A percentile compares a stretch with the other conserved stretches of the same genome.
Evolutionary conservation across 352 stramenopile genomes (phyloP).

Genomic region (Phytopythium sindhum): DNA sequence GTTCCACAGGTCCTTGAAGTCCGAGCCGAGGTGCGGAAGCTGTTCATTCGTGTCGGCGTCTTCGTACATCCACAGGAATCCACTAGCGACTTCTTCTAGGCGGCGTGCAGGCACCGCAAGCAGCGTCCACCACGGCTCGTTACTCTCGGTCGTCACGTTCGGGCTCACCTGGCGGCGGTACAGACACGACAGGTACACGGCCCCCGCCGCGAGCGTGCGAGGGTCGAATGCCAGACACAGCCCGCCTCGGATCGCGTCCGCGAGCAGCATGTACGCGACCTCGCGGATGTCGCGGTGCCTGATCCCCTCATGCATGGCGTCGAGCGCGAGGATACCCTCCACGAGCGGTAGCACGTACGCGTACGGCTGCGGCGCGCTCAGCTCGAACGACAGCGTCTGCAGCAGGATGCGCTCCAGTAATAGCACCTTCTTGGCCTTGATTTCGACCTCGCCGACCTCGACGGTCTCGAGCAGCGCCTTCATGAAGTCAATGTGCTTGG

Average conservation of each 20-base stretch:
- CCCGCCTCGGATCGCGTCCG: constrained; percentile 54
- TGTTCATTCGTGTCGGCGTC: constrained; percentile 29
- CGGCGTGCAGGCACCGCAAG: constrained; percentile 42
- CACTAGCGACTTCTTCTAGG: constrained; percentile 55
- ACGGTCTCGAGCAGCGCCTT: constrained; percentile 54
- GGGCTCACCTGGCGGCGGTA: constrained; percentile 47
- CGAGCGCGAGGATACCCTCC: constrained; percentile 50
- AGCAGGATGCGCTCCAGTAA: constrained; percentile 70
- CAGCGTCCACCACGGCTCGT: constrained; percentile 71
- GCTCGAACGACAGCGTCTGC: constrained; percentile 72
- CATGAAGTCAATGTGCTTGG: constrained; percentile 63
- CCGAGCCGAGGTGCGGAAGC: constrained; percentile 29
- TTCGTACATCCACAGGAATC: constrained; percentile 69
- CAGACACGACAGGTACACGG: constrained; percentile 69
- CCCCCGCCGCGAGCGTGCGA: constrained; percentile 47
- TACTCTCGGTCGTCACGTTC: constrained; percentile 60
- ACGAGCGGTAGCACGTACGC: constrained; percentile 52
- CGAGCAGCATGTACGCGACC: constrained; percentile 51
- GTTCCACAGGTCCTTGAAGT: constrained; percentile 51
- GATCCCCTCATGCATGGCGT: constrained; percentile 53
- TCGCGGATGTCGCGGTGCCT: constrained; percentile 43
- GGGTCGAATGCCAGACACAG: constrained; percentile 53
- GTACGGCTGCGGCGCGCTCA: constrained; percentile 65
- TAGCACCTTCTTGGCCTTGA: constrained; percentile 54
- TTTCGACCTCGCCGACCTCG: constrained; percentile 67